These are phyloP conservation scores for Mortierella sp. DNA, from an alignment of 371 early-diverging fungal genomes.

Conservation along the genomic window DNA sequence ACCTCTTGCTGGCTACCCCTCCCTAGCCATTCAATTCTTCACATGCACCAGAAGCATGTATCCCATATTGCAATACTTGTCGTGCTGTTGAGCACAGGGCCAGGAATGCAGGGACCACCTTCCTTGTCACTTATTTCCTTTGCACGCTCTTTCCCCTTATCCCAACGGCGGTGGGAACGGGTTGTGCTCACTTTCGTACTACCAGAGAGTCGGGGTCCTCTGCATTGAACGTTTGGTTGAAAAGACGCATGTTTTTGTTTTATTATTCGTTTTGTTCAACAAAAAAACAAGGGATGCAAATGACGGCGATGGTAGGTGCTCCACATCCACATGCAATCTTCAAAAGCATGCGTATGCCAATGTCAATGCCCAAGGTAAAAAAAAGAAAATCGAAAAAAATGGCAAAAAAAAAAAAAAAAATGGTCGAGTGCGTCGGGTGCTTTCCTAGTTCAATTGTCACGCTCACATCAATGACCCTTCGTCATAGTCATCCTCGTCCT, in stretches of 20 bases:
- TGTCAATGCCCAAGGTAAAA: constrained; percentile 14
- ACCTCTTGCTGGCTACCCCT: not conserved
- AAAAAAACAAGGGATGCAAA: not conserved
- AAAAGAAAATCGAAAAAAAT: constrained; percentile 10
- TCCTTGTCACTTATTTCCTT: not conserved
- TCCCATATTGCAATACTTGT: not conserved
- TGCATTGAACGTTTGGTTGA: not conserved
- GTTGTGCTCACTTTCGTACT: constrained; percentile 8
- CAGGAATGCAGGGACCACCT: constrained; percentile 32
- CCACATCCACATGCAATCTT: not conserved
- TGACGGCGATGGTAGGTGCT: not conserved
- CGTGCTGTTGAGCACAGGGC: not conserved
- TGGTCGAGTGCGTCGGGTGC: not conserved
- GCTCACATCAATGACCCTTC: constrained; percentile 30
- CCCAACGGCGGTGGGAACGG: not conserved
- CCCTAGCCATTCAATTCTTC: not conserved
- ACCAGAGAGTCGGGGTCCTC: not conserved
- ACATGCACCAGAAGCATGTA: constrained; percentile 4
- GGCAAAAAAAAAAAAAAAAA: not conserved
- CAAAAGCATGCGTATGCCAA: not conserved
- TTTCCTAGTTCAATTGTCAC: not conserved
- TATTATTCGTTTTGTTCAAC: not conserved
- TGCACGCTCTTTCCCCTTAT: too few species aligned
- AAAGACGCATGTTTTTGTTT: constrained; percentile 6
- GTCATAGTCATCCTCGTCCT: constrained; percentile 34